phyloP scores from a whole-genome alignment of 2,329 filamentous ascomycete species.

The Zymoseptoria ardabiliae region DNA sequence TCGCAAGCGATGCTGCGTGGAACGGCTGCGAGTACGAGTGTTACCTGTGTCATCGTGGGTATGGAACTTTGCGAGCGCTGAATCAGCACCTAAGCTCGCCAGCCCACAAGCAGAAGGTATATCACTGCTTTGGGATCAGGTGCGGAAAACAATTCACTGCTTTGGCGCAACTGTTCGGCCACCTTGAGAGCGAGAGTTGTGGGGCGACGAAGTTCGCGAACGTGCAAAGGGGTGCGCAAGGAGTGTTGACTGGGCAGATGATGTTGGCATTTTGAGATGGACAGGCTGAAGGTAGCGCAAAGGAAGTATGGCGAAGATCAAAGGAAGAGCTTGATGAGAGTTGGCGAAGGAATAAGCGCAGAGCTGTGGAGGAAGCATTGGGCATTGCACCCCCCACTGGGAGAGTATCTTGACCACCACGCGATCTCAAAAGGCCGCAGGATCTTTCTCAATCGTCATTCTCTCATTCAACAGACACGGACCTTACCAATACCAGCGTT shows the following conservation, averaged over 20 bases:
- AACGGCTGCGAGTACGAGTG: constrained; percentile 46
- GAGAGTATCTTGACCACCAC: too few relatives aligned
- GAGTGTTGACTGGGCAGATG: constrained; percentile 11
- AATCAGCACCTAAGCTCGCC: constrained; percentile 51
- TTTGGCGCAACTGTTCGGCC: constrained; percentile 38
- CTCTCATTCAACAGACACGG: constrained; percentile 1
- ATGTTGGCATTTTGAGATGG: constrained; percentile 10
- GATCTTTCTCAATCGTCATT: too few relatives aligned
- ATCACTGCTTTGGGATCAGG: constrained; percentile 38
- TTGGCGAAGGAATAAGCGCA: too few relatives aligned
- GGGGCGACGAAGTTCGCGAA: constrained; percentile 34
- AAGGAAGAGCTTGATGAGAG: too few relatives aligned
- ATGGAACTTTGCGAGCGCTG: constrained; percentile 32
- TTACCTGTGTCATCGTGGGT: constrained; percentile 47
- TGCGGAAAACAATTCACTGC: constrained; percentile 35
- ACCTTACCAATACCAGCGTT: constrained; percentile 11
- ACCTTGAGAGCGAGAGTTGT: constrained; percentile 42
- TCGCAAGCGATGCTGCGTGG: constrained; percentile 37
- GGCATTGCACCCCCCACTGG: too few relatives aligned
- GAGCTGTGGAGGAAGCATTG: too few relatives aligned
- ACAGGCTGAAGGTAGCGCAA: too few relatives aligned
- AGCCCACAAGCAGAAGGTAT: constrained; percentile 42
- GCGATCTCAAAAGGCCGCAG: too few relatives aligned
- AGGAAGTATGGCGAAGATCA: too few relatives aligned
- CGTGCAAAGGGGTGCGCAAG: constrained; percentile 29